Base-by-base conservation (phyloP, 257 asterid genomes). In the Nicotiana obtusifolia region DNA sequence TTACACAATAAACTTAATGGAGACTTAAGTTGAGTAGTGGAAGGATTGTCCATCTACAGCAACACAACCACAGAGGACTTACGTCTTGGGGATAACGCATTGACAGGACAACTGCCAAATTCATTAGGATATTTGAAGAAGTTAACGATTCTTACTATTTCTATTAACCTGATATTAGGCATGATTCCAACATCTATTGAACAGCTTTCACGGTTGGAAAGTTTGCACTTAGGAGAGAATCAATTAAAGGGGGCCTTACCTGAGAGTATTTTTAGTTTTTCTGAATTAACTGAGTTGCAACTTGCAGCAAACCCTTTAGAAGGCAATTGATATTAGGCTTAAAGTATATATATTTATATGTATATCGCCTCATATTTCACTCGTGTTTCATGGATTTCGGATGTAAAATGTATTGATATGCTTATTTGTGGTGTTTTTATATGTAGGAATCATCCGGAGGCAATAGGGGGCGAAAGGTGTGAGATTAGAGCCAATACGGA, bases 111-210 rank as follows among this genome's bases (percentile, higher is more conserved):
- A 16, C 17, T 80, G 15, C 47, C 83, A 19, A 53, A 17, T 14
- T 59, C 76, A 7, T 61, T 77, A 33, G 85, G 68, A 14, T 4
- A 4, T 24, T 52, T 69, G 7, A 59, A 59, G 44, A 75, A 57
- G 4, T 16, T 57, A 16, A 41, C 49, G 19, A 1, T 3, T 13
- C 59, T 69, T 30, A 26, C 5, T 35, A 64, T 65, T 47, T 5
- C 26, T 9, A 49, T 5, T 54, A 80, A 80, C 64, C 65, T 22
- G 26, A 44, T 64, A 19, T 31, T 28, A n/a, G 41, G 80, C 19
- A 20, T 62, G 7, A 37, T 82, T 75, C 81, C 84, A 28, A 31
- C 30, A 26, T 20, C 84, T 16, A 75, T 82, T 22, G 59, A 81
- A 62, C 62, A 20, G 28, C 64, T 75, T 33, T 57, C 11, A 11